These are phyloP conservation scores for Moricandia moricandioides DNA, from an alignment of 345 rosid genomes.

Conservation along the genomic window DNA sequence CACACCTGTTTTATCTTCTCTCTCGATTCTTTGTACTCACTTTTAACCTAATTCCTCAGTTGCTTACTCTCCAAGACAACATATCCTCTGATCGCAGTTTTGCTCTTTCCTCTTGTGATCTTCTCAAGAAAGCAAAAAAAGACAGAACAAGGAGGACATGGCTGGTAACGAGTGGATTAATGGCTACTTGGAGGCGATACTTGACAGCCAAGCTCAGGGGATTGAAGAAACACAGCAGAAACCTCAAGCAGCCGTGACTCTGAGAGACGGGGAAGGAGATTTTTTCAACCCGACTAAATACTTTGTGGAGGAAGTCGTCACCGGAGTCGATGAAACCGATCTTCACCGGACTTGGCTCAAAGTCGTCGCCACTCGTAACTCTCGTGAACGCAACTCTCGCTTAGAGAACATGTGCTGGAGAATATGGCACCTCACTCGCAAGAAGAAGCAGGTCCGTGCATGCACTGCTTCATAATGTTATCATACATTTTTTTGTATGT, in stretches of 20 bases:
- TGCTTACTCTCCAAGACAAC: constrained; percentile 13
- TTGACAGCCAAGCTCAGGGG: constrained; percentile 65
- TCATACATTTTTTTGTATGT: neutral
- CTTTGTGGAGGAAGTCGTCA: constrained; percentile 93
- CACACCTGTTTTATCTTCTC: neutral
- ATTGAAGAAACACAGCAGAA: constrained; percentile 56
- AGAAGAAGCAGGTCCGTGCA: constrained; percentile 80
- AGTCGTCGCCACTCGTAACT: constrained; percentile 91
- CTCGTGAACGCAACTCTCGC: constrained; percentile 88
- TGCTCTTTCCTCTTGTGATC: neutral
- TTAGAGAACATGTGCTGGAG: constrained; percentile 99
- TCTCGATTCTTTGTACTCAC: constrained; percentile 2
- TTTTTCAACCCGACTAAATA: constrained; percentile 85
- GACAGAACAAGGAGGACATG: constrained; percentile 33
- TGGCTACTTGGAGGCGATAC: constrained; percentile 91
- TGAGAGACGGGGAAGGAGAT: constrained; percentile 53
- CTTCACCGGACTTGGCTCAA: constrained; percentile 89
- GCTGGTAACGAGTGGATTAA: constrained; percentile 98
- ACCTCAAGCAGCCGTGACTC: constrained; percentile 36
- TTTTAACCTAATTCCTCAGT: neutral
- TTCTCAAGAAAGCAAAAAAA: constrained; percentile 1
- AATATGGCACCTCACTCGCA: constrained; percentile 97
- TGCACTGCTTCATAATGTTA: too few species aligned
- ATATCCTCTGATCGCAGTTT: neutral
- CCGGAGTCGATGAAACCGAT: constrained; percentile 90